Percentiles rank a stretch among this genome's conserved stretches.
Evolutionary conservation across 169 alveolate genomes (phyloP).

Genomic region (Eimeria sp.): DNA sequence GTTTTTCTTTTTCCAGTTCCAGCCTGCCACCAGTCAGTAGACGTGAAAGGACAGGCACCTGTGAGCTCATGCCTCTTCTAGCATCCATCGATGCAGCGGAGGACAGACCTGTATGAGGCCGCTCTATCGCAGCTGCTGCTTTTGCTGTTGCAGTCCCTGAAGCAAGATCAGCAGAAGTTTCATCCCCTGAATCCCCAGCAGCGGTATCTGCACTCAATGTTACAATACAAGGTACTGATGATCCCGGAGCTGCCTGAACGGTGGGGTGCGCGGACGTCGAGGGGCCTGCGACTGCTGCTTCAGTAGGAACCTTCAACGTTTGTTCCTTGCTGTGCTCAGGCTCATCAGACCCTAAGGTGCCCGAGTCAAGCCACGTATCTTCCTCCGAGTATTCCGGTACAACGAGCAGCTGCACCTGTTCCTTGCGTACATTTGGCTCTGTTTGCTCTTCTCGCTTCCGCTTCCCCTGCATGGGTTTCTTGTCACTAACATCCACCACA

Average conservation of each 20-base stretch:
- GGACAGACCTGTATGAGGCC: neutral
- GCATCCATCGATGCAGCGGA: neutral
- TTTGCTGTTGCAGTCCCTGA: neutral
- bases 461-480: neutral
- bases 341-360: neutral
- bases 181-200: neutral
- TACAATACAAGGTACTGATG: neutral
- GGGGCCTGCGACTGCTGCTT: neutral
- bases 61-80: neutral
- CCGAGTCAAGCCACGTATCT: constrained; percentile 6
- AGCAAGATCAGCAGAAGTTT: neutral
- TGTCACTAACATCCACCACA: neutral
- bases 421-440: neutral
- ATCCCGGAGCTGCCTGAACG: neutral
- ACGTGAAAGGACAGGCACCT: neutral
- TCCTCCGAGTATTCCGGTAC: constrained; percentile 47
- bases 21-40: neutral
- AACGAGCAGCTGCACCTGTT: constrained; percentile 5
- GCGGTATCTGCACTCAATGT: neutral
- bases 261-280: neutral
- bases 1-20: neutral
- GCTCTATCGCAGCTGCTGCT: neutral
- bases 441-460: neutral
- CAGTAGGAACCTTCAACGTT: neutral
- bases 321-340: neutral